Conservation (phyloP, 345 rosid genomes). For the Gossypium rotundifolium region DNA sequence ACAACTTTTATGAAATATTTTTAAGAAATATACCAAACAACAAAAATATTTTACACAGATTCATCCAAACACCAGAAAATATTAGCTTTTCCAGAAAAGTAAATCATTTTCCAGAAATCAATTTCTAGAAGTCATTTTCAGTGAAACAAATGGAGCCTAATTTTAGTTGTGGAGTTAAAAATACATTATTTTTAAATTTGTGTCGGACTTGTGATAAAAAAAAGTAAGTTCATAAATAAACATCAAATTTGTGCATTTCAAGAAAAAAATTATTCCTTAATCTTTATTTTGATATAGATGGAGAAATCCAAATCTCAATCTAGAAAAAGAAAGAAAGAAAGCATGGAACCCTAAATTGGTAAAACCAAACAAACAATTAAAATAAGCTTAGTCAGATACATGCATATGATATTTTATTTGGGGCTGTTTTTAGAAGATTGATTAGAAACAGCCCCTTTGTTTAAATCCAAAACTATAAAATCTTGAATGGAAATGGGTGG, state of each 20-base stretch:
- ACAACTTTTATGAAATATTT: no score
- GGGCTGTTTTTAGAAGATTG: background rate
- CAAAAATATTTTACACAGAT: no score
- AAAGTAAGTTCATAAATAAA: no score
- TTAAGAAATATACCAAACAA: no score
- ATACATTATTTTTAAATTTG: no score
- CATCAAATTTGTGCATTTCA: background rate
- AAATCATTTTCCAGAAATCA: no score
- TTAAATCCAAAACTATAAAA: background rate
- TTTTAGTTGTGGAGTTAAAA: no score
- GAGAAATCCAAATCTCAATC: background rate
- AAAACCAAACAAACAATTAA: background rate
- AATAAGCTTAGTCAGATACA: background rate
- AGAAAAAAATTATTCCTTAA: background rate
- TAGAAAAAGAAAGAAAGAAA: background rate
- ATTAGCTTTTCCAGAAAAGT: no score
- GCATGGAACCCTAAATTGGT: background rate
- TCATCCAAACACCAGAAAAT: no score
- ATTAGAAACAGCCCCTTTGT: background rate
- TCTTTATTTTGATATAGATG: background rate
- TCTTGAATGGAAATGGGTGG: background rate
- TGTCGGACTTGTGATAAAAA: no score
- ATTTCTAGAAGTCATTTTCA: no score
- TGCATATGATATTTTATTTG: background rate
- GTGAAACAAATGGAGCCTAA: no score